These are phyloP conservation scores for Arctium minus DNA, from an alignment of 129 eudicot genomes.

Conservation along the genomic window DNA sequence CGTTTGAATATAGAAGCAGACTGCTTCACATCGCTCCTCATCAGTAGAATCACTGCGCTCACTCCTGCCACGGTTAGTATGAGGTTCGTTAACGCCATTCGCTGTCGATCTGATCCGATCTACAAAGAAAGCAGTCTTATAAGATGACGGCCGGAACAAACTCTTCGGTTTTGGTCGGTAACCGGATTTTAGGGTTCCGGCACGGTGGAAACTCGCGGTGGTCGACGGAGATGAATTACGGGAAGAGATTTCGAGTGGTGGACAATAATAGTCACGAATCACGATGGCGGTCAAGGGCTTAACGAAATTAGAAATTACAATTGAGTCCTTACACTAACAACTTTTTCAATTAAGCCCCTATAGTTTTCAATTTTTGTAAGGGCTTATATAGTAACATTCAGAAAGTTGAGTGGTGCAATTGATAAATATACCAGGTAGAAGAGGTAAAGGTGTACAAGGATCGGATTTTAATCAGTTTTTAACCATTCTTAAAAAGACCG, in stretches of 20 bases:
- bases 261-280: background rate
- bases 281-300: background rate
- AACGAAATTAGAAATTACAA: background rate
- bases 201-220: background rate
- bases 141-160: background rate
- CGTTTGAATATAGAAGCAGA: constrained; percentile 68
- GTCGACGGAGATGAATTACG: background rate
- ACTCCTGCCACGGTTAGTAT: constrained; percentile 86
- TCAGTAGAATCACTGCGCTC: constrained; percentile 65
- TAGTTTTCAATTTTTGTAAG: background rate
- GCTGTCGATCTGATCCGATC: background rate
- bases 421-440: background rate
- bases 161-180: background rate
- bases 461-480: no score
- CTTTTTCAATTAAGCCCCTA: background rate
- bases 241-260: background rate
- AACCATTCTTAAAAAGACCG: no score
- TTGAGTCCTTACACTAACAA: background rate
- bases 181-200: background rate
- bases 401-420: background rate
- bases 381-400: background rate
- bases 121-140: background rate
- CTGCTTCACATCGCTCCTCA: constrained; percentile 77
- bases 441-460: no score
- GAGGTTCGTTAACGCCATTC: constrained; percentile 73